Evolutionary conservation across 345 rosid genomes (phyloP).

Genomic region (Populus simonii): DNA sequence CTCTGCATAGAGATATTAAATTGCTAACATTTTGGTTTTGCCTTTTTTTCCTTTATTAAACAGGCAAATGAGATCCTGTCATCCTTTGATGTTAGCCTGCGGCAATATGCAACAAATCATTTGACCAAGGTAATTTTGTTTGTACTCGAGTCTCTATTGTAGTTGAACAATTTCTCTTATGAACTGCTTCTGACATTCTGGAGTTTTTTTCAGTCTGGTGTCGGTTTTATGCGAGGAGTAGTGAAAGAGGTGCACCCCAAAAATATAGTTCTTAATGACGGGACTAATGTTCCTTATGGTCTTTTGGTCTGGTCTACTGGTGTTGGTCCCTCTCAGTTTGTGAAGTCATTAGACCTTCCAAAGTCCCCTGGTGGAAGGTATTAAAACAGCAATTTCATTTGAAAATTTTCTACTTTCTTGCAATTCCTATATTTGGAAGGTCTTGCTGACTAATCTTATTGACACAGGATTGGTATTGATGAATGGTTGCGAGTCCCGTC

Average conservation of each 20-base stretch:
- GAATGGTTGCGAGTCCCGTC: conserved; percentile 58
- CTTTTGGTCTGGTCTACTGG: conserved; percentile 95
- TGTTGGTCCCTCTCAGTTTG: conserved; percentile 73
- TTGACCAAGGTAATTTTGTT: conserved; percentile 49
- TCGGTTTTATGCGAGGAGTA: conserved; percentile 45
- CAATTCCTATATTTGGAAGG: background rate
- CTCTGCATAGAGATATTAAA: background rate
- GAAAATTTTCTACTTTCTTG: background rate
- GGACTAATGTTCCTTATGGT: conserved; percentile 71
- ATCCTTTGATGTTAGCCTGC: conserved; percentile 67
- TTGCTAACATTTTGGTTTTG: background rate
- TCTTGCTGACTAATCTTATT: background rate
- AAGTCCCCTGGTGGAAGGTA: conserved; percentile 74
- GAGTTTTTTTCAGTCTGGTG: conserved; percentile 42
- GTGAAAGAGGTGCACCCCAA: conserved; percentile 57
- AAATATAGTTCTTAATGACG: conserved; percentile 53
- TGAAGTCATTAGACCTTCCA: conserved; percentile 52
- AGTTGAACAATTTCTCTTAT: conserved; percentile 1
- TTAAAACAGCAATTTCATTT: background rate
- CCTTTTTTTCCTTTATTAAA: background rate
- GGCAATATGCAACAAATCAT: conserved; percentile 64
- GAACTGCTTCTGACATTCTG: conserved; percentile 9
- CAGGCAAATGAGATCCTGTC: conserved; percentile 86
- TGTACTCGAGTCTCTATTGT: background rate
- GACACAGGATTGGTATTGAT: conserved; percentile 60